Evolutionary conservation across 257 asterid species (phyloP).

Genomic region (Fraxinus cuspidata): DNA sequence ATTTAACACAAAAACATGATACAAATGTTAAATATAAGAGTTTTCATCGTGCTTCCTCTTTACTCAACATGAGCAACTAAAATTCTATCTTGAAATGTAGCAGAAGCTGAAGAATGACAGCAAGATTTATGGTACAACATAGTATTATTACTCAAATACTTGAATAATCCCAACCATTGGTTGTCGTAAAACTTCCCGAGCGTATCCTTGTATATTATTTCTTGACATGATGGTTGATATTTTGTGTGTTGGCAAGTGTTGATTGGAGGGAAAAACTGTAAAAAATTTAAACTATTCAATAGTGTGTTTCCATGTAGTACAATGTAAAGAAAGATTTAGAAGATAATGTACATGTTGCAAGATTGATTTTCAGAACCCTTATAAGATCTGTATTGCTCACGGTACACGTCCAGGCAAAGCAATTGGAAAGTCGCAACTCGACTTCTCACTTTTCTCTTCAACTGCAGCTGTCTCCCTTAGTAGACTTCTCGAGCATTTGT

Average conservation of each 20-base stretch:
- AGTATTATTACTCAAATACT: background rate
- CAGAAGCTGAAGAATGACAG: background rate
- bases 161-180: background rate
- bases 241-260: too few relatives aligned
- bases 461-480: slow-evolving; percentile 90
- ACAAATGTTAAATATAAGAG: too few relatives aligned
- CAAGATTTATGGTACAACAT: background rate
- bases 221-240: too few relatives aligned
- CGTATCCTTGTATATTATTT: slow-evolving; percentile 18
- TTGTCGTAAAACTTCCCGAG: slow-evolving; percentile 41
- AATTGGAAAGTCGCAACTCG: slow-evolving; percentile 43
- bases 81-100: too few relatives aligned
- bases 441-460: slow-evolving; percentile 65
- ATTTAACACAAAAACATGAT: too few relatives aligned
- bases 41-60: too few relatives aligned
- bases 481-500: slow-evolving; percentile 71
- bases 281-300: too few relatives aligned
- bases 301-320: too few relatives aligned
- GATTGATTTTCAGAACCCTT: slow-evolving; percentile 39
- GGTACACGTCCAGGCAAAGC: slow-evolving; percentile 78
- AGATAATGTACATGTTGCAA: too few relatives aligned
- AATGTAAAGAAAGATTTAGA: too few relatives aligned
- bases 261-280: too few relatives aligned
- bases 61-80: too few relatives aligned
- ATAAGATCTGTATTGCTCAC: slow-evolving; percentile 63